phyloP scores from a whole-genome alignment of 768 basidiomycete species.

The Candolleomyces eurysporus region DNA sequence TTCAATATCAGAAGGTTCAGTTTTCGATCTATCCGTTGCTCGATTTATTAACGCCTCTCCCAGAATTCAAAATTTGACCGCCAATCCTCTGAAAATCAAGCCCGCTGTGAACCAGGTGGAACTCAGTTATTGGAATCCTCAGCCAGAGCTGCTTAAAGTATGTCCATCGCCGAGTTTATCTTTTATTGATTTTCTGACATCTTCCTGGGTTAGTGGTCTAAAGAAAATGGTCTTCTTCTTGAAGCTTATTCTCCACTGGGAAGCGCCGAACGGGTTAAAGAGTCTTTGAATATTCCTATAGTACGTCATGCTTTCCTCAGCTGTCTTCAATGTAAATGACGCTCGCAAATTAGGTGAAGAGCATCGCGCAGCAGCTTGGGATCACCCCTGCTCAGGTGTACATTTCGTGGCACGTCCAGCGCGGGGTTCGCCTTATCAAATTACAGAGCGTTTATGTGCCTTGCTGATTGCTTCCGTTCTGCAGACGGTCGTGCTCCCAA shows the following conservation, averaged over 20 bases:
- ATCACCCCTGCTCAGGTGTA: conserved; percentile 76
- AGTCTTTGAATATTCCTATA: conserved; percentile 57
- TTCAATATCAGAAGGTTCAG: conserved; percentile 57
- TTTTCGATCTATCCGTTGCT: conserved; percentile 9
- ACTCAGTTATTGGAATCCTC: conserved; percentile 74
- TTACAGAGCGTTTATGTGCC: neutral
- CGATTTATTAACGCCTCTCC: conserved; percentile 12
- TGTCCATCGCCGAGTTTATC: neutral
- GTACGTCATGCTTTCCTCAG: conserved; percentile 22
- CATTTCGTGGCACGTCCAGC: conserved; percentile 75
- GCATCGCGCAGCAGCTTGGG: conserved; percentile 57
- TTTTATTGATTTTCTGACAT: neutral
- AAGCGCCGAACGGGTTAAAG: conserved; percentile 53
- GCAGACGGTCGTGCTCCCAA: conserved; percentile 71
- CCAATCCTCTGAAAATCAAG: conserved; percentile 55
- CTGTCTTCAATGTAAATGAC: neutral
- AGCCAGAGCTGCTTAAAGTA: conserved; percentile 71
- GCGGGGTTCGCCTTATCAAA: conserved; percentile 49
- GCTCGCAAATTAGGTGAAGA: conserved; percentile 39
- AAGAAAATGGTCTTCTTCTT: conserved; percentile 60
- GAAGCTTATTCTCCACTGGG: conserved; percentile 81
- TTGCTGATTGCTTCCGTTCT: neutral
- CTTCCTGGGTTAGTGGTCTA: conserved; percentile 51
- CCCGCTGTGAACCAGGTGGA: conserved; percentile 81
- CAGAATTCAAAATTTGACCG: conserved; percentile 60